Conservation (phyloP, 768 basidiomycete genomes). For the Suillus decipiens region DNA sequence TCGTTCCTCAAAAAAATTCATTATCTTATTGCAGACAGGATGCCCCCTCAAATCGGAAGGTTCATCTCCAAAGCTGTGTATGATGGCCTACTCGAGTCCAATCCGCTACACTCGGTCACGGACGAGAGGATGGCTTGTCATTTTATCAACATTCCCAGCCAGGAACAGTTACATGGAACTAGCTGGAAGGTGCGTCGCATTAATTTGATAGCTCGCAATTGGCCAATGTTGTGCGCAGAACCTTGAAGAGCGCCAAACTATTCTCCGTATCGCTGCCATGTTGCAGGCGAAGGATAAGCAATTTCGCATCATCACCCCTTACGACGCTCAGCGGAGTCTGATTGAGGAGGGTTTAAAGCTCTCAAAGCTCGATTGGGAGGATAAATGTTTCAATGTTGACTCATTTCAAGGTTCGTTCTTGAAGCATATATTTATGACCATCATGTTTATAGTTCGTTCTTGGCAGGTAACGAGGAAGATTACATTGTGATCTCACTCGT, state of each 20-base stretch:
- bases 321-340: conserved; percentile 66
- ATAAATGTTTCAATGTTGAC: conserved; percentile 78
- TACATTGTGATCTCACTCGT: conserved; percentile 75
- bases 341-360: conserved; percentile 60
- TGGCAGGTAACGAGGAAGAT: conserved; percentile 79
- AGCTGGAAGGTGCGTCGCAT: conserved; percentile 40
- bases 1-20: conserved; percentile 10
- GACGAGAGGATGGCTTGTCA: conserved; percentile 47
- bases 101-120: conserved; percentile 49
- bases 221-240: conserved; percentile 47
- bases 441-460: conserved; percentile 8
- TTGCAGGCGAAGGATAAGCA: conserved; percentile 51
- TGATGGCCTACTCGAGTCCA: conserved; percentile 57
- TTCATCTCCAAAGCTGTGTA: conserved; percentile 75
- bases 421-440: conserved; percentile 2
- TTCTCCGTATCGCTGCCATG: conserved; percentile 56
- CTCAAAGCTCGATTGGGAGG: conserved; percentile 54
- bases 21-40: conserved; percentile 56
- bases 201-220: conserved; percentile 5
- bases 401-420: conserved; percentile 69
- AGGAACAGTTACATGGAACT: conserved; percentile 36
- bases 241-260: conserved; percentile 51
- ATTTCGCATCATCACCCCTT: conserved; percentile 78
- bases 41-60: conserved; percentile 78
- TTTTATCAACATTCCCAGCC: conserved; percentile 59